A percentile compares a stretch with the other conserved stretches of the same genome.
Evolutionary conservation across 495 filamentous ascomycete genomes (phyloP).

Genomic region (Podospora bellae-mahoneyi): DNA sequence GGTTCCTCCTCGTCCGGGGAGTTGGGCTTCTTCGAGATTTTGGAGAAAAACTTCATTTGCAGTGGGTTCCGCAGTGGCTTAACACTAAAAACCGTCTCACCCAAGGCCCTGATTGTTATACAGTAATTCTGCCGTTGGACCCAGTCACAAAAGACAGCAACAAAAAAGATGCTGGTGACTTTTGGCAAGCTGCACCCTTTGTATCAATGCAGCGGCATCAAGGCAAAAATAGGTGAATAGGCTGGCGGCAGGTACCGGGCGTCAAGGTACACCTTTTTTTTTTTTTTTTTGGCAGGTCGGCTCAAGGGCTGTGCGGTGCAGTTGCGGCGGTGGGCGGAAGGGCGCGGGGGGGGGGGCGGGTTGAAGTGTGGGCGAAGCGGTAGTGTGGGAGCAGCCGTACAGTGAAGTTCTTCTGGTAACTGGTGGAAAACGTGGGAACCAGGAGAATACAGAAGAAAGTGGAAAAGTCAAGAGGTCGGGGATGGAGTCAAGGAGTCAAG

Average conservation of each 20-base stretch:
- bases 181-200: conserved; percentile 13
- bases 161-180: conserved; percentile 13
- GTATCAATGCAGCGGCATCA: conserved; percentile 30
- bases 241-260: conserved; percentile 24
- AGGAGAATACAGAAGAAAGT: conserved; percentile 9
- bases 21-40: conserved; percentile 51
- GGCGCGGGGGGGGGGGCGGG: conserved; percentile 9
- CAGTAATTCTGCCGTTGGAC: neutral
- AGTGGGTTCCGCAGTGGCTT: conserved; percentile 23
- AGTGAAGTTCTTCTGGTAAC: neutral
- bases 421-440: conserved; percentile 11
- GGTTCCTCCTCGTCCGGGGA: conserved; percentile 44
- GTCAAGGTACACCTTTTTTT: conserved; percentile 17
- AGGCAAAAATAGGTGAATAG: conserved; percentile 27
- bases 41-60: conserved; percentile 55
- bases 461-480: conserved; percentile 20
- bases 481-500: conserved; percentile 17
- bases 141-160: neutral
- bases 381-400: neutral
- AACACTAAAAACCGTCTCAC: conserved; percentile 21
- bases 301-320: conserved; percentile 6
- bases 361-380: conserved; percentile 7
- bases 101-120: conserved; percentile 24
- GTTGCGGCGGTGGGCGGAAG: neutral
- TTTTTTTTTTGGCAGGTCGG: conserved; percentile 14